Evolutionary conservation across 176 grass and related monocot genomes (phyloP).

Genomic region (Poa pratensis): DNA sequence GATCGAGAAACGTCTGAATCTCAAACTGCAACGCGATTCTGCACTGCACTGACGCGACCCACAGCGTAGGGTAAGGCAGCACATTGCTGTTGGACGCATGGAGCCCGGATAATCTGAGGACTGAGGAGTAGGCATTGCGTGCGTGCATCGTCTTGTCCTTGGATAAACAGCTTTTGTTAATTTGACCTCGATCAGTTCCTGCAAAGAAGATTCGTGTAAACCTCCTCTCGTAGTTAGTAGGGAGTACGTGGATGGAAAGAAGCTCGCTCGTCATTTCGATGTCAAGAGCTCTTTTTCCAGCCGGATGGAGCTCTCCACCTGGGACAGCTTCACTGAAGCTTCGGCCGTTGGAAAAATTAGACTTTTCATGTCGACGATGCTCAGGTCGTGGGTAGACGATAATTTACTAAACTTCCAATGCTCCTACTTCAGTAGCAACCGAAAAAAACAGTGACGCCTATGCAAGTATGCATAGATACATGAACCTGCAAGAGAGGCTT

Average conservation of each 20-base stretch:
- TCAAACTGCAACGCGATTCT: background rate
- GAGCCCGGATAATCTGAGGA: no score
- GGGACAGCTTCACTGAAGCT: slow-evolving; percentile 22
- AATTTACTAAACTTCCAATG: no score
- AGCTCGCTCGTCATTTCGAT: background rate
- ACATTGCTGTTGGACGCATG: background rate
- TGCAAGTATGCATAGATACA: no score
- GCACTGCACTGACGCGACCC: background rate
- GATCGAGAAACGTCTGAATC: background rate
- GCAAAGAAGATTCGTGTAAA: slow-evolving; percentile 36
- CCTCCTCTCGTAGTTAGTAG: background rate
- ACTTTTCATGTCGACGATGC: background rate
- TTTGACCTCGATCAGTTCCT: slow-evolving; percentile 22
- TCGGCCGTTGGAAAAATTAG: background rate
- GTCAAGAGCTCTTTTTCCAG: background rate
- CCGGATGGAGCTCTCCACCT: background rate
- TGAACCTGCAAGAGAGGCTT: background rate
- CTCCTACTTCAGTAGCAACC: background rate
- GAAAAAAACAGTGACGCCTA: no score
- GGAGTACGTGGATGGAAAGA: no score
- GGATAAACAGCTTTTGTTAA: background rate
- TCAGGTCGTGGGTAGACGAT: no score
- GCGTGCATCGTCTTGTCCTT: background rate
- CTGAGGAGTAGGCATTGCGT: no score
- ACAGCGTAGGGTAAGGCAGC: background rate